Evolutionary conservation across 176 grass and related monocot species (phyloP).

Genomic region (Microstegium vimineum): DNA sequence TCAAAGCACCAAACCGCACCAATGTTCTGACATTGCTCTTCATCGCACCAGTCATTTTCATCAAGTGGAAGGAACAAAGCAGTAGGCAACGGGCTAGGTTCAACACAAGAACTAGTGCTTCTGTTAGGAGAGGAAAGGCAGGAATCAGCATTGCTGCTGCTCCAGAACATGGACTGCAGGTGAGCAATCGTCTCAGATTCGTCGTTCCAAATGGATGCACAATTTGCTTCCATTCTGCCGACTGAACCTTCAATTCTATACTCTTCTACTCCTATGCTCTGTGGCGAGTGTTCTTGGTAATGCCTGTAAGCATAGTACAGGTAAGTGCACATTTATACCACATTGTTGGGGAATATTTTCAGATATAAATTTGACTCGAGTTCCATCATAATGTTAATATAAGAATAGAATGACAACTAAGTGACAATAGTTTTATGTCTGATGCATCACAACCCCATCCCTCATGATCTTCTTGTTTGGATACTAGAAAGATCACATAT

Average conservation of each 20-base stretch:
- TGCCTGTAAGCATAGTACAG: not conserved
- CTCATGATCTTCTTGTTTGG: conserved; percentile 1
- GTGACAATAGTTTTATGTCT: conserved; percentile 13
- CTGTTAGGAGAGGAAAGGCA: conserved; percentile 17
- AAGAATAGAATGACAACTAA: conserved; percentile 26
- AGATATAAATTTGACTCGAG: conserved; percentile 32
- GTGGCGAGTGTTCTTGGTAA: not conserved
- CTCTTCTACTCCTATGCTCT: not conserved
- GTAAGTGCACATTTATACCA: conserved; percentile 20
- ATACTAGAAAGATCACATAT: conserved; percentile 14
- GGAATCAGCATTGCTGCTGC: conserved; percentile 17
- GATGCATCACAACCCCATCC: not conserved
- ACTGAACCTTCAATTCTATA: not conserved
- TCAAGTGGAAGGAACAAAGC: not conserved
- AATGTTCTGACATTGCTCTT: not conserved
- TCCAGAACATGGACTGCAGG: conserved; percentile 44
- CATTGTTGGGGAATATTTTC: conserved; percentile 10
- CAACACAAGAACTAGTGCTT: conserved; percentile 21
- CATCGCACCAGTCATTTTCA: not conserved
- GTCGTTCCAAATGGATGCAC: conserved; percentile 15
- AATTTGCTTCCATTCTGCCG: conserved; percentile 33
- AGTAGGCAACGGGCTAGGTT: not conserved
- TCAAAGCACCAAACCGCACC: not conserved
- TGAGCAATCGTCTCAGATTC: conserved; percentile 53
- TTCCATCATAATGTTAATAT: conserved; percentile 14